phyloP scores from a whole-genome alignment of 176 grass and related monocot genomes.

The Elaeis guineensis region DNA sequence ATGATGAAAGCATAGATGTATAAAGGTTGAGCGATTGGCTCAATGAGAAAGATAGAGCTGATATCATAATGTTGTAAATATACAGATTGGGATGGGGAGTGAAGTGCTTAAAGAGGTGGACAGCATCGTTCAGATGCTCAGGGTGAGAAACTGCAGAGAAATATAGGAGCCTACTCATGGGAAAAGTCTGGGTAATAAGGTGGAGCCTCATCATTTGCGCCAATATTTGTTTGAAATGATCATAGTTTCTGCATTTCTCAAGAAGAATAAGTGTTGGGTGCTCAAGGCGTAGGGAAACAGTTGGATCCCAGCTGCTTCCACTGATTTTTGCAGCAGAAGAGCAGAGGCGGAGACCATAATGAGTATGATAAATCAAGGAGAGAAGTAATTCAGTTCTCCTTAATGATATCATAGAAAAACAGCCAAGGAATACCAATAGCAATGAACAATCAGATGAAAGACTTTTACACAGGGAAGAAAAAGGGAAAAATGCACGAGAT shows the following conservation, averaged over 20 bases:
- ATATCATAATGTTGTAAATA: constrained; percentile 45
- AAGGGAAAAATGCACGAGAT: too few species aligned
- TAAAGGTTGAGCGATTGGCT: constrained; percentile 20
- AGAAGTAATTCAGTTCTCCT: too few species aligned
- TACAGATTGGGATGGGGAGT: constrained; percentile 44
- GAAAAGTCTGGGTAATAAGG: constrained; percentile 39
- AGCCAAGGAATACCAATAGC: too few species aligned
- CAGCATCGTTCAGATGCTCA: constrained; percentile 15
- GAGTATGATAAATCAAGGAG: too few species aligned
- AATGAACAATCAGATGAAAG: too few species aligned
- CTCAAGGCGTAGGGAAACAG: constrained; percentile 35
- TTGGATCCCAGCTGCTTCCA: constrained; percentile 32
- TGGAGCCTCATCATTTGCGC: constrained; percentile 39
- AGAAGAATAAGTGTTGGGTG: constrained; percentile 47
- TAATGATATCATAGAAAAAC: too few species aligned
- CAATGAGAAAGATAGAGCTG: constrained; percentile 19
- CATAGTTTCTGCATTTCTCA: constrained; percentile 25
- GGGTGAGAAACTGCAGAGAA: constrained; percentile 32
- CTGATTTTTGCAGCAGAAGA: neutral
- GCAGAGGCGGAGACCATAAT: neutral
- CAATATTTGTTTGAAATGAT: constrained; percentile 34
- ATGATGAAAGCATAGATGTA: constrained; percentile 26
- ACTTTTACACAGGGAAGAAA: too few species aligned
- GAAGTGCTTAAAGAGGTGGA: constrained; percentile 44
- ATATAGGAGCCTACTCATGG: constrained; percentile 51